phyloP scores from a whole-genome alignment of 306 rosid species.

The Medicago ruthenica region DNA sequence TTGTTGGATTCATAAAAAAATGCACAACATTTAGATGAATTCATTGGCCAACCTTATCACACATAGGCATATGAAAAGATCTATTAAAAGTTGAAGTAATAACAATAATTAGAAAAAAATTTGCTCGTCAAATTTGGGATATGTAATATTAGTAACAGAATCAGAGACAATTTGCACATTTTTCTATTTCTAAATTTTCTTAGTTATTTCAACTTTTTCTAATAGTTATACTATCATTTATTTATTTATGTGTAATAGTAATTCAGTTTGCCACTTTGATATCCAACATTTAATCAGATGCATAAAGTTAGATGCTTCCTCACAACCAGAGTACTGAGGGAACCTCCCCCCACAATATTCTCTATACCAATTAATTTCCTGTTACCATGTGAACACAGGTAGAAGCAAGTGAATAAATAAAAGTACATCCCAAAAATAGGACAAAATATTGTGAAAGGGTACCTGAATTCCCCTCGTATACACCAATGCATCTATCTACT shows the following conservation, averaged over 20 bases:
- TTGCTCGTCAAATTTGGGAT: too few relatives aligned
- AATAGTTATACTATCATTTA: too few relatives aligned
- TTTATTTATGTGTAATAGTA: neutral
- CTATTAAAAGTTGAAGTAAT: too few relatives aligned
- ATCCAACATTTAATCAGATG: conserved; percentile 20
- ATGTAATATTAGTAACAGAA: too few relatives aligned
- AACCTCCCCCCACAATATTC: neutral
- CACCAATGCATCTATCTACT: conserved; percentile 36
- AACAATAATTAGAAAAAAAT: too few relatives aligned
- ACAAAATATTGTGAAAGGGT: conserved; percentile 25
- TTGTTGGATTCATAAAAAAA: too few relatives aligned
- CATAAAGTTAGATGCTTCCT: conserved; percentile 14
- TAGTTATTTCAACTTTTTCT: too few relatives aligned
- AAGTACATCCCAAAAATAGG: conserved; percentile 37
- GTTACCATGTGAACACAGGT: conserved; percentile 22
- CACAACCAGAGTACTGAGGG: neutral
- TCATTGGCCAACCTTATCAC: too few relatives aligned
- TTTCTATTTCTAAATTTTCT: too few relatives aligned
- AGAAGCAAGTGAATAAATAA: conserved; percentile 13
- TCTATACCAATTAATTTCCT: neutral
- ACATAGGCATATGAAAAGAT: too few relatives aligned
- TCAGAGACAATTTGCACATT: too few relatives aligned
- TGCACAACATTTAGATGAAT: too few relatives aligned
- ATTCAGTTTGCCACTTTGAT: neutral
- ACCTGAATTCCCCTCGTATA: conserved; percentile 52